Base-by-base conservation (phyloP, 139 green algal genomes). In the Micractinium sp. region DNA sequence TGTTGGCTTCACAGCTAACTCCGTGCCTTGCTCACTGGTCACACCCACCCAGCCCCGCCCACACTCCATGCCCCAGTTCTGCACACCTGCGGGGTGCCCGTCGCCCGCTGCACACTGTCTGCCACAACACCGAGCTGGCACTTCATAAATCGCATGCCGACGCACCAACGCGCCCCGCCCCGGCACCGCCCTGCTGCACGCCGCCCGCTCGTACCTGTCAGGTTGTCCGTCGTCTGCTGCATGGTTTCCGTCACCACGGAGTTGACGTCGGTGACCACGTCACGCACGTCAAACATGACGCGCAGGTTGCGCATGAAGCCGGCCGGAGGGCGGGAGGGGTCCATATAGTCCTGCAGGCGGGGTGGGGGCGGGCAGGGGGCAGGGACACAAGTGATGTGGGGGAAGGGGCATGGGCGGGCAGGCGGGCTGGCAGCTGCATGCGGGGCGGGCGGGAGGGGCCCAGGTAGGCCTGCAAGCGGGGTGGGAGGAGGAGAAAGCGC, bases 281-380 rank as follows among this genome's bases (percentile, higher is more conserved):
- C 96, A 2, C 89, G 25, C 36, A 98, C 89, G 89, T 98, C 94
- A 89, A 98, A 98, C 95, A 98, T 97, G 91, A 97, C 93, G 12
- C 89, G 87, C 47, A 98, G 76, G 86, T 96, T 98, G 77, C 93
- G 87, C 74, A 96, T 91, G 89, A 99, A 97, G 78, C 95, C 93
- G 78, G 89, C 39, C 76, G 63, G 63, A 82, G 90, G 82, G 47
- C 47, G 47, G 47, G 47, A 56, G 47, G 93, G 91, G 78, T 96
- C 93, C 92, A 96, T 94, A 85, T 96, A 97, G 80, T 97, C 95
- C 89, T 92, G 81, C 35, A 36, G 60, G 60, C 16, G 60, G 60
- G 47, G 7, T 39, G 63, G 82, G 38, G 39, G 38, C 61, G 36
- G 47, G 7, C 33, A 53, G 3, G 18, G 74, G 39, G n/a, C 38